Percentiles rank a stretch among this genome's conserved stretches.
phyloP scores from a whole-genome alignment of 768 basidiomycete species.

The Piloderma croceum region DNA sequence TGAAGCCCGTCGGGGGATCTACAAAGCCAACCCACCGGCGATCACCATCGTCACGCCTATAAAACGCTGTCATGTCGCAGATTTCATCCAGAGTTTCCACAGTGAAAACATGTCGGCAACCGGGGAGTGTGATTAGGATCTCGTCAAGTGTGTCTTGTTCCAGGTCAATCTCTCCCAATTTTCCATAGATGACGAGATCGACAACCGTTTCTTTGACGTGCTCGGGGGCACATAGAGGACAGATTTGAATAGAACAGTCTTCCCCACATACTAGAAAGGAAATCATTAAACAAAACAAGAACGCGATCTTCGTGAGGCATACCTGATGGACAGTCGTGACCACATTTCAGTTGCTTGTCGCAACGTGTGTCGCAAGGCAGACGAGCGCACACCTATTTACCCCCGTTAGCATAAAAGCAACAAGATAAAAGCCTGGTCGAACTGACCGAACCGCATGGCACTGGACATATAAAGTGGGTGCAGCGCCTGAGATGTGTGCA shows the following conservation, averaged over 20 bases:
- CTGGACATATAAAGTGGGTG: conserved; percentile 47
- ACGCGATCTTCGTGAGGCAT: conserved; percentile 9
- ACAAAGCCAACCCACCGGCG: conserved; percentile 41
- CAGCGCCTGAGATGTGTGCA: conserved; percentile 37
- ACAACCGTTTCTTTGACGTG: conserved; percentile 40
- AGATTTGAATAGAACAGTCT: conserved; percentile 49
- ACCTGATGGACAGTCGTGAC: conserved; percentile 68
- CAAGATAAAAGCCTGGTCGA: neutral
- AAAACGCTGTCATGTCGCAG: conserved; percentile 47
- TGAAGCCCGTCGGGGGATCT: conserved; percentile 30
- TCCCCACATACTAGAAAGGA: conserved; percentile 59
- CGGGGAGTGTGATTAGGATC: conserved; percentile 53
- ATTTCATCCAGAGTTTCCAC: conserved; percentile 66
- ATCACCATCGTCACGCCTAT: conserved; percentile 28
- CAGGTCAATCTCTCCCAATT: conserved; percentile 43
- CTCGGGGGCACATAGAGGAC: conserved; percentile 42
- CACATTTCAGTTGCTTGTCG: conserved; percentile 42
- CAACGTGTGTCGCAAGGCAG: conserved; percentile 61
- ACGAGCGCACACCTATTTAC: conserved; percentile 51
- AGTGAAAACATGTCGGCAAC: conserved; percentile 62
- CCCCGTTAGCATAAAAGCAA: neutral
- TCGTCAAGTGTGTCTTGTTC: conserved; percentile 39
- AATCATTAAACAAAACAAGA: conserved; percentile 1
- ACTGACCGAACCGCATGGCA: conserved; percentile 67
- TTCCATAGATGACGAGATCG: conserved; percentile 52